Evolutionary conservation across 2,329 filamentous ascomycete species (phyloP).

Genomic region (Neofusicoccum laricinum): DNA sequence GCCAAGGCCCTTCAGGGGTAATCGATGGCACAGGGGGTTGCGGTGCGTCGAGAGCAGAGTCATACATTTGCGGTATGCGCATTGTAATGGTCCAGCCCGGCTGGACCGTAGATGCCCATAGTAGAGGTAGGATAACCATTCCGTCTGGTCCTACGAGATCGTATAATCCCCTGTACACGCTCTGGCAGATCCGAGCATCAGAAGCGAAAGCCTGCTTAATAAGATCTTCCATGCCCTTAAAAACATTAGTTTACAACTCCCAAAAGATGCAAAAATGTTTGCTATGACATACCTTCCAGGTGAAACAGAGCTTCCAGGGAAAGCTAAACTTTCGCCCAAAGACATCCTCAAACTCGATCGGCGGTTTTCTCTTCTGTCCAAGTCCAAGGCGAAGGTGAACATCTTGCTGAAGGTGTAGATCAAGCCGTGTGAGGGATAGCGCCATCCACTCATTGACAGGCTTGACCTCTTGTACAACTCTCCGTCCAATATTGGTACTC

Average conservation of each 20-base stretch:
- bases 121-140: constrained; percentile 48
- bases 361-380: constrained; percentile 51
- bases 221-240: constrained; percentile 46
- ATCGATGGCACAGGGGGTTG: not conserved
- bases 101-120: constrained; percentile 48
- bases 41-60: constrained; percentile 19
- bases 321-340: constrained; percentile 90
- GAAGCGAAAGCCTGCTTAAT: constrained; percentile 50
- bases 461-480: not conserved
- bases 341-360: constrained; percentile 87
- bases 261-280: not conserved
- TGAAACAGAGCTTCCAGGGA: constrained; percentile 79
- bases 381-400: not conserved
- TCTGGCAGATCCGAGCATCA: constrained; percentile 44
- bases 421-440: not conserved
- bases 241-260: not conserved
- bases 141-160: constrained; percentile 47
- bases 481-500: not conserved
- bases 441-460: not conserved
- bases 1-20: not conserved
- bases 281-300: constrained; percentile 66
- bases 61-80: constrained; percentile 48
- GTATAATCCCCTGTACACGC: constrained; percentile 46
- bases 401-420: not conserved
- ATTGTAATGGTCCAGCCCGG: constrained; percentile 49